Conservation (phyloP, 2,329 filamentous ascomycete genomes). For the Fonsecaea pugnacius region DNA sequence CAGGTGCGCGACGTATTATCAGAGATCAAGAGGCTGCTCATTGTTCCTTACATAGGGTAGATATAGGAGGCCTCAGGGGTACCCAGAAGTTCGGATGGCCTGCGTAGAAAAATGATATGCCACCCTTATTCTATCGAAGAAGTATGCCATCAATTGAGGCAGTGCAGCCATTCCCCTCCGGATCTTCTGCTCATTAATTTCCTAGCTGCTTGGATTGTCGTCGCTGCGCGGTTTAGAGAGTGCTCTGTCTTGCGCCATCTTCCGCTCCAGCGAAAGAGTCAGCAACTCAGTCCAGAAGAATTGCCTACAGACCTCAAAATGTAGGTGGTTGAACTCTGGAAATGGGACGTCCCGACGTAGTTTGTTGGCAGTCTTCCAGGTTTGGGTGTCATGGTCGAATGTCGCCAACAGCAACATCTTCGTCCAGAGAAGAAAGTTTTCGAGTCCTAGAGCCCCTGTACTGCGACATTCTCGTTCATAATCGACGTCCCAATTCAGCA, state of each 20-base stretch:
- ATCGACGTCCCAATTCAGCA: slow-evolving; percentile 3
- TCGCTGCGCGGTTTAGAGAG: neutral
- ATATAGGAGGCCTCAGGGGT: neutral
- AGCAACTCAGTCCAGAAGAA: slow-evolving; percentile 3
- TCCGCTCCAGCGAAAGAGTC: slow-evolving; percentile 1
- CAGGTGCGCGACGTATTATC: neutral
- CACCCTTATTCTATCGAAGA: neutral
- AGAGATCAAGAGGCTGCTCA: neutral
- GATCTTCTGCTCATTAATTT: neutral
- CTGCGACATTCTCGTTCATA: slow-evolving; percentile 9
- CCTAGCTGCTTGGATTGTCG: neutral
- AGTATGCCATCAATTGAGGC: neutral
- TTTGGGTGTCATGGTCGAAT: slow-evolving; percentile 11
- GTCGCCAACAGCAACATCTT: slow-evolving; percentile 13
- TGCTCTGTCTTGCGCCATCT: slow-evolving; percentile 1
- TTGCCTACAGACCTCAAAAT: slow-evolving; percentile 4
- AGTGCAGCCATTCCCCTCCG: neutral
- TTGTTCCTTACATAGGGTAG: neutral
- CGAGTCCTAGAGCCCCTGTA: neutral
- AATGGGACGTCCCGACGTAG: slow-evolving; percentile 6
- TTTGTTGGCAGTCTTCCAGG: slow-evolving; percentile 1
- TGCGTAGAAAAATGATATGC: neutral
- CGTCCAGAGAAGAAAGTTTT: slow-evolving; percentile 12
- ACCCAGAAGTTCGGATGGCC: neutral
- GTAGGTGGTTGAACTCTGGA: neutral